These are phyloP conservation scores for Colletotrichum tamarilloi DNA, from an alignment of 2,329 filamentous ascomycete genomes.

Conservation along the genomic window DNA sequence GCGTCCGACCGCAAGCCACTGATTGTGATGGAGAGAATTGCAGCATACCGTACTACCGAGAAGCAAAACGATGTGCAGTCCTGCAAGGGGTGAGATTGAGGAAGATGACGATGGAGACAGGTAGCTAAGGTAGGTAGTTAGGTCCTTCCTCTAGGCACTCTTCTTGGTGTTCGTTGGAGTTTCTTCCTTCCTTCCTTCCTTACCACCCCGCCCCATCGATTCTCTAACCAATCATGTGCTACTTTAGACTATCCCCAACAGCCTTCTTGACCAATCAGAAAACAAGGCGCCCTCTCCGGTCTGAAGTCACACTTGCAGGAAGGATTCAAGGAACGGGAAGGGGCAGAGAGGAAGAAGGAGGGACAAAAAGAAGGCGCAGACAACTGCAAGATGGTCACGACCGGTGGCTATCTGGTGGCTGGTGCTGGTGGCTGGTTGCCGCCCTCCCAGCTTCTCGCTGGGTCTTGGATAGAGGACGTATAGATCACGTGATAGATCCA, in stretches of 20 bases:
- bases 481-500: too few relatives aligned
- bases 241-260: not conserved
- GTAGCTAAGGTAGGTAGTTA: not conserved
- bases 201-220: not conserved
- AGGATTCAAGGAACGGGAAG: not conserved
- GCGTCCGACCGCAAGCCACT: constrained; percentile 9
- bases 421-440: too few relatives aligned
- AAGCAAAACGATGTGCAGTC: not conserved
- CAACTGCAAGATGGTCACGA: not conserved
- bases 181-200: not conserved
- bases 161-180: not conserved
- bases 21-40: not conserved
- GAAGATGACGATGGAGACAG: not conserved
- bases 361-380: not conserved
- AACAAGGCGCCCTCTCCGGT: not conserved
- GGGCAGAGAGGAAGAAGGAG: not conserved
- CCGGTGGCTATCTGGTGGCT: not conserved
- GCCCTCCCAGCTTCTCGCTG: too few relatives aligned
- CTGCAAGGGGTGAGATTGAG: not conserved
- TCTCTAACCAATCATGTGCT: not conserved
- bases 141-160: not conserved
- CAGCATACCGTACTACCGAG: not conserved
- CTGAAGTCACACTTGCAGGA: not conserved
- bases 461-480: too few relatives aligned
- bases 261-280: not conserved